Evolutionary conservation across 257 asterid species (phyloP), one percentile per base, ranked within the genome.

Genomic region (Gentiana dahurica): DNA sequence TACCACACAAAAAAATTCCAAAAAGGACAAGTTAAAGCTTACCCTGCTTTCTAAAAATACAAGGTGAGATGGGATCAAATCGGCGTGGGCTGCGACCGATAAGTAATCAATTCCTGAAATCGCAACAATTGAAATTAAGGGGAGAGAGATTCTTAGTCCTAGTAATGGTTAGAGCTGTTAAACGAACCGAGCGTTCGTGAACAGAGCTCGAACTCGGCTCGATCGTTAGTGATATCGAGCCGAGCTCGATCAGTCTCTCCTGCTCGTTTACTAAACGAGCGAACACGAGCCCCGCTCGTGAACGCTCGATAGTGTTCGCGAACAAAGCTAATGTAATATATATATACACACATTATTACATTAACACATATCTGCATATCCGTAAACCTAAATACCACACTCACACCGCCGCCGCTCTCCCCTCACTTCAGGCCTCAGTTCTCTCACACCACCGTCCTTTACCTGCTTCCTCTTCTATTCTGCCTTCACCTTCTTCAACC

Each of bases 31-130:
- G 11, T 41, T 4, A 77, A 24, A 24, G 24, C 24, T 81, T 70
- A 92, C 99, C 90, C 77, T 75, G 80, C 84, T 67, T 71, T 80
- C 44, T 6, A 92, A 94, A 53, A 92, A 77, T 60, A 88, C 95
- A 53, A 77, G 95, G 77, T 92, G 99, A 64, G 97, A 45, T 49
- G 99, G 83, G 48, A 80, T 64, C 71, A 77, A 53, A 68, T 92
- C 91, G 57, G 52, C 94, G 56, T 45, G 83, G n/a, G 97, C 97
- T 65, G 97, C 99, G 71, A 79, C 97, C 3, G 99, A 92, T 77
- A 92, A 73, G 85, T 92, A 92, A 67, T 92, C 99, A 12, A 77
- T 46, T 68, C 99, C 99, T 92, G 62, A 76, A 73, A 68, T 37
- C 6, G 47, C 38, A 35, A 49, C 35, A 60, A 24, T 24, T 24